These are phyloP conservation scores for Cordyceps javanica DNA, from an alignment of 2,329 filamentous ascomycete genomes.

Conservation along the genomic window DNA sequence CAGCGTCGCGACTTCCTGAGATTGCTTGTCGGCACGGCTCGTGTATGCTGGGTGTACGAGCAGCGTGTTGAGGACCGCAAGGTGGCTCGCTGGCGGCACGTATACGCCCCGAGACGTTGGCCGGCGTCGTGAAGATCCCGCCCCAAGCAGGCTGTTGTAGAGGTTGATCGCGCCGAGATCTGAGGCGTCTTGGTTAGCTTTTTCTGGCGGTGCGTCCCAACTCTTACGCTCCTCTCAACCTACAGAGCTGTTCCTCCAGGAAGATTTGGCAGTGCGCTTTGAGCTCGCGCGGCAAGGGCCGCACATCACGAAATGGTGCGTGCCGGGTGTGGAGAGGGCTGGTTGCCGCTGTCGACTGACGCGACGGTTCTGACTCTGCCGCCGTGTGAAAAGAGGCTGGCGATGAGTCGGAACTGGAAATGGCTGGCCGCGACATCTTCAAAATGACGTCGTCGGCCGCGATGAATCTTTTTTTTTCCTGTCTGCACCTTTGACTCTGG, in stretches of 20 bases:
- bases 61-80: conserved; percentile 76
- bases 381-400: conserved; percentile 32
- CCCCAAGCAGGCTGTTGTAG: conserved; percentile 55
- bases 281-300: conserved; percentile 55
- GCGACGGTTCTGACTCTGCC: conserved; percentile 19
- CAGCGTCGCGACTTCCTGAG: conserved; percentile 58
- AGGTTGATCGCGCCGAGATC: conserved; percentile 50
- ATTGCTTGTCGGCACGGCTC: conserved; percentile 58
- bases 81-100: conserved; percentile 63
- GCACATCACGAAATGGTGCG: conserved; percentile 46
- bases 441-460: not conserved
- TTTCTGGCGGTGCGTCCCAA: not conserved
- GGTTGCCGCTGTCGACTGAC: conserved; percentile 30
- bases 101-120: conserved; percentile 39
- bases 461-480: not conserved
- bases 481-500: not conserved
- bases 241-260: conserved; percentile 69
- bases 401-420: conserved; percentile 24
- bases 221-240: conserved; percentile 18
- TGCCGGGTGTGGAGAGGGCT: conserved; percentile 26
- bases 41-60: conserved; percentile 76
- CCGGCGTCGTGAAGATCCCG: conserved; percentile 35
- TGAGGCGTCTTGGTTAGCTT: conserved; percentile 13
- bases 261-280: conserved; percentile 63
- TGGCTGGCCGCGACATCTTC: not conserved